Evolutionary conservation across 106 monocot genomes (phyloP), one percentile per base, ranked within the genome.

Genomic region (Apostasia shenzhenica): DNA sequence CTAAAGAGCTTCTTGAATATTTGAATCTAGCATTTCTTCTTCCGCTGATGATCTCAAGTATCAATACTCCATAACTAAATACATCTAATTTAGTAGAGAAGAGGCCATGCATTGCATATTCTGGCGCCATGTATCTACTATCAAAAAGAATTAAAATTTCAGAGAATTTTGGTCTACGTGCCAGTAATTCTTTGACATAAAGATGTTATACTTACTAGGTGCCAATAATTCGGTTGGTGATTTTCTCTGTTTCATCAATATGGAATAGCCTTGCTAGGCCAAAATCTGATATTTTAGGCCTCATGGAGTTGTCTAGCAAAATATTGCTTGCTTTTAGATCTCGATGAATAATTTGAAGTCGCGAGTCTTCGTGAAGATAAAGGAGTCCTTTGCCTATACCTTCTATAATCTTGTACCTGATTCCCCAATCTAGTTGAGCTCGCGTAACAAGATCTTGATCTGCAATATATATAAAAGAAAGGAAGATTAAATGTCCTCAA

Each of bases 321-420:
- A 66, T 66, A 46, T 66, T 66, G 66, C 63, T 63, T 14, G 63
- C 45, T 5, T 63, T 63, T 2, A 63, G 63, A 63, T 63, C 63
- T 11, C 63, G 3, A 26, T 66, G 66, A 14, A 66, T 49, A 45
- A 66, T 48, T 14, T 46, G 45, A 6, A 66, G 48, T 46, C 66
- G 45, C 2, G 66, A 66, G 47, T 47, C 47, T 14, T 49, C 47
- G 47, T 66, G 66, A 1, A 63, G 45, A 45, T 63, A 63, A 12
- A 63, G 11, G 2, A 63, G 63, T 5, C 63, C 63, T 45, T 43
- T 8, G 11, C 8, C 63, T 8, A 63, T 63, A 1, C 63, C 63
- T 45, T 45, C 8, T 4, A 63, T 41, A 12, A 63, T 63, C 1
- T 41, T 10, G 44, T 45, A 45, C 11, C 63, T 39, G 2, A 10